Conservation (phyloP, 1,284 basidiomycete genomes). For the Mycena sp. region DNA sequence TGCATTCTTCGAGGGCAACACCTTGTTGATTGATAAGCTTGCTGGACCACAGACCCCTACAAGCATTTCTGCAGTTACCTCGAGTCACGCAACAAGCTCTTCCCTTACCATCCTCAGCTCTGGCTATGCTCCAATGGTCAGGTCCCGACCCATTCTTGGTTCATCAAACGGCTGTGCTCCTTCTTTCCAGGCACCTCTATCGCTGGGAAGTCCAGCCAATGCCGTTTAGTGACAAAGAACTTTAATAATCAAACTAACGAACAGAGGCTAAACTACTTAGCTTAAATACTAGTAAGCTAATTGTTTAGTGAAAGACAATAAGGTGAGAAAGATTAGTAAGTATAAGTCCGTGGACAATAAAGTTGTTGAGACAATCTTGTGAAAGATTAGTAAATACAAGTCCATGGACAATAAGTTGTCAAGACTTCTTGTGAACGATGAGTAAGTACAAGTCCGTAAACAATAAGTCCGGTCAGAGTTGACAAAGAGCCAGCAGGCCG, state of each 20-base stretch:
- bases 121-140: slow-evolving; percentile 33
- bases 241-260: slow-evolving; percentile 39
- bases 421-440: no score
- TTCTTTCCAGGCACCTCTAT: slow-evolving; percentile 19
- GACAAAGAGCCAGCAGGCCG: no score
- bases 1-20: slow-evolving; percentile 37
- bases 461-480: no score
- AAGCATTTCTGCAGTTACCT: slow-evolving; percentile 30
- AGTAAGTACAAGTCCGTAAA: no score
- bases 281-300: no score
- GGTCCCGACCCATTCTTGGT: slow-evolving; percentile 34
- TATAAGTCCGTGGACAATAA: no score
- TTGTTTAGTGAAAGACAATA: no score
- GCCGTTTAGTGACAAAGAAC: slow-evolving; percentile 28
- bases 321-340: no score
- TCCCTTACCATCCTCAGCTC: slow-evolving; percentile 33
- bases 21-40: slow-evolving; percentile 26
- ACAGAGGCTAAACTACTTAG: no score
- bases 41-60: slow-evolving; percentile 20
- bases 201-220: slow-evolving; percentile 31
- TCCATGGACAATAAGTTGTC: no score
- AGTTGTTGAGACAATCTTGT: no score
- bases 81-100: slow-evolving; percentile 31
- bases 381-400: no score
- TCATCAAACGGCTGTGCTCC: slow-evolving; percentile 20